These are phyloP conservation scores for Pseudotsuga menziesii DNA, from an alignment of 75 land plant genomes.

Conservation along the genomic window DNA sequence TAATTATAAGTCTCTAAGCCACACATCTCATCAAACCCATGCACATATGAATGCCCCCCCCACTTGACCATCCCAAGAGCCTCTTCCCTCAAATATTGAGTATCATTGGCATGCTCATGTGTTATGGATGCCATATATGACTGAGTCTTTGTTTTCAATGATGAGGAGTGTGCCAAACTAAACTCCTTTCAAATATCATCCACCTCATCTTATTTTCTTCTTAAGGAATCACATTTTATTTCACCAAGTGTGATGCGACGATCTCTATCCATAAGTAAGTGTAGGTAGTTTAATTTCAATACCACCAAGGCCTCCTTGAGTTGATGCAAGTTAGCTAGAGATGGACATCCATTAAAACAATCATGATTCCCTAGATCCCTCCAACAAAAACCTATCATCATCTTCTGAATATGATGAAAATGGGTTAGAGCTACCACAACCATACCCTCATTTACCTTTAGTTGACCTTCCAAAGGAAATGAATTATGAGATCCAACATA, in stretches of 20 bases:
- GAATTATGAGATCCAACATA: no score
- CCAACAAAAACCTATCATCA: background rate
- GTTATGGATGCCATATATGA: no score
- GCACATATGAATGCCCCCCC: no score
- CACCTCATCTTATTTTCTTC: background rate
- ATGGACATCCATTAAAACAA: background rate
- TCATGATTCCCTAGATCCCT: background rate
- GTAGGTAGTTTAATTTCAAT: background rate
- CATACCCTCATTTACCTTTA: background rate
- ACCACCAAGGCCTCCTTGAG: background rate
- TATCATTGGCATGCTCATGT: no score
- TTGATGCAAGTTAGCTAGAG: background rate
- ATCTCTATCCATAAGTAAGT: background rate
- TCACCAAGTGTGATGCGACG: background rate
- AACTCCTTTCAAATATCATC: background rate
- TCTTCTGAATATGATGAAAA: background rate
- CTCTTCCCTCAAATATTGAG: no score
- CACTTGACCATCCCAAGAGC: no score
- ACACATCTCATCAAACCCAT: no score
- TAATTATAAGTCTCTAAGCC: no score
- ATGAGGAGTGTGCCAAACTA: background rate
- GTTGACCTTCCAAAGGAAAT: no score
- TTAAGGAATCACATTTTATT: background rate
- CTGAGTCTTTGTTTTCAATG: no score
- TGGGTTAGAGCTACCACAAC: background rate